Evolutionary conservation across 805 yeast genomes (phyloP).

Genomic region (Starmerella vitae): DNA sequence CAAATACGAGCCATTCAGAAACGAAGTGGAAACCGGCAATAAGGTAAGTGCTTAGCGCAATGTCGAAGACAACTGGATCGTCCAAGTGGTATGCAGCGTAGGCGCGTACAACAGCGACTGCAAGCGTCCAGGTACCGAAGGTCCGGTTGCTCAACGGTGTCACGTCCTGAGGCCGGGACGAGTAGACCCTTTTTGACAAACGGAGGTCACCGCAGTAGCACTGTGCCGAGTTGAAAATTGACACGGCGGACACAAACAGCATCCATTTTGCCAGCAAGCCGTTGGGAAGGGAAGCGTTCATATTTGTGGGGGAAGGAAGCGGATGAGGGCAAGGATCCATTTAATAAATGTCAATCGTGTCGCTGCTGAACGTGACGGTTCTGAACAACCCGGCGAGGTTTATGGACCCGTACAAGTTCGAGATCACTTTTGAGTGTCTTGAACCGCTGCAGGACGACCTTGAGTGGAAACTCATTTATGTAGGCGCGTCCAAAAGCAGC

Average conservation of each 20-base stretch:
- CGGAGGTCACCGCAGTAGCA: constrained; percentile 62
- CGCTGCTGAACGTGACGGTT: constrained; percentile 80
- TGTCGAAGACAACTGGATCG: constrained; percentile 57
- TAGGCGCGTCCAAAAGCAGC: constrained; percentile 84
- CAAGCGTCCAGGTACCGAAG: constrained; percentile 94
- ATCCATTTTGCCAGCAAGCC: constrained; percentile 68
- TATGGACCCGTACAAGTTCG: constrained; percentile 87
- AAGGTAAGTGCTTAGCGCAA: constrained; percentile 65
- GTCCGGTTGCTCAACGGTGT: constrained; percentile 73
- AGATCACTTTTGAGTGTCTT: constrained; percentile 91
- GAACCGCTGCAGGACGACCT: constrained; percentile 85
- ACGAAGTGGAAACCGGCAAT: constrained; percentile 78
- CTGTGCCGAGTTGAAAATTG: constrained; percentile 80
- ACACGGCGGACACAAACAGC: constrained; percentile 72
- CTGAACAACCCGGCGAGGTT: constrained; percentile 90
- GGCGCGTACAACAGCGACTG: constrained; percentile 69
- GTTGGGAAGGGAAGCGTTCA: constrained; percentile 12
- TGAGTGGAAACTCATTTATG: constrained; percentile 96
- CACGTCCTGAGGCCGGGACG: constrained; percentile 45
- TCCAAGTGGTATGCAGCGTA: constrained; percentile 72
- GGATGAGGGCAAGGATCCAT: too few species aligned
- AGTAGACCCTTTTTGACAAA: constrained; percentile 71
- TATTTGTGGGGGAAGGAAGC: too few species aligned
- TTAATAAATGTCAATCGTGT: constrained; percentile 97
- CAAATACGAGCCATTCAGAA: constrained; percentile 65